Base-by-base conservation (phyloP, 1,139 yeast species). In the Debaryomycetaceae sp. region DNA sequence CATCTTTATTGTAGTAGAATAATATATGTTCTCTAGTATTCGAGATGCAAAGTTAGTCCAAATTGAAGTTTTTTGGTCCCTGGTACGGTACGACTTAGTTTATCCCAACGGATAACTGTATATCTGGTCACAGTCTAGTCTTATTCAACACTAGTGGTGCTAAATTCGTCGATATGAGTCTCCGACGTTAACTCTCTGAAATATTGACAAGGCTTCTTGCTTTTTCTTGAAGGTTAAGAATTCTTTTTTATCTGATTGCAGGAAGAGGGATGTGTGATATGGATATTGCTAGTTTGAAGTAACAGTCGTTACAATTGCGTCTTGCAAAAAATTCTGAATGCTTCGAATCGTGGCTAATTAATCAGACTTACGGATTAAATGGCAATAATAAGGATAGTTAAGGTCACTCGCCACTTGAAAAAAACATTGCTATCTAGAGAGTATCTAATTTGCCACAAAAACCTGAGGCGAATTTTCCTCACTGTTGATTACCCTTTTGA, bases 381-480 rank as follows among this genome's bases (percentile, higher is more conserved):
- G 8, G 5, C 36, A 34, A 17, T 13, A 13, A 17, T 34, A 13
- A 34, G 17, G 17, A 13, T 13, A 34, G 4, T 34, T 34, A 34
- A 17, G 13, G 36, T 34, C 36, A 34, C 22, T 34, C 36, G 36
- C 36, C 36, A 34, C 36, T 34, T n/a, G 17, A 34, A 34, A 34
- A 27, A 27, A 27, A 27, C 11, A 7, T 11, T 27, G 31, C 31
- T 17, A 27, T 27, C 31, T 27, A 11, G 11, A 27, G 11, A 4
- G 4, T 27, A 27, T 7, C 11, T 11, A 27, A 27, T 27, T 27
- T 27, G 31, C 31, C 31, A 27, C 31, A 11, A 27, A 27, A 11
- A 8, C 11, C 31, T 11, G 11, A 8, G 31, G 31, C 11, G 8
- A 27, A 27, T 27, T 11, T 11, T 8, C 11, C 11, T 8, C 4